A percentile compares a stretch with the other conserved stretches of the same genome.
phyloP scores from a whole-genome alignment of 768 basidiomycete species.

The Boletus barrowsii region DNA sequence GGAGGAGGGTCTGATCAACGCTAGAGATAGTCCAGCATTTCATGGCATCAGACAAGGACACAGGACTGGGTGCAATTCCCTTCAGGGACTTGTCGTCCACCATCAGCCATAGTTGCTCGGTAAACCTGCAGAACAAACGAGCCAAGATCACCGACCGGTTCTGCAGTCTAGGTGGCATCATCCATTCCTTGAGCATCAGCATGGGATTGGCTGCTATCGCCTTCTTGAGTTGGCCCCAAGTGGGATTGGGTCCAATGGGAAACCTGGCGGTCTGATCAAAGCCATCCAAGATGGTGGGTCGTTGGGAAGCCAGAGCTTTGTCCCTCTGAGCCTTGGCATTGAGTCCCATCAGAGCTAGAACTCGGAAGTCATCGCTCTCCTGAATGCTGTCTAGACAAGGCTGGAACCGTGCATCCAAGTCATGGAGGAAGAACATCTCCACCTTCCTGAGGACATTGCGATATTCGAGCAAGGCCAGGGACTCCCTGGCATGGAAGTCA shows the following conservation, averaged over 20 bases:
- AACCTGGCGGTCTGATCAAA: neutral
- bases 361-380: neutral
- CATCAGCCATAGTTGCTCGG: neutral
- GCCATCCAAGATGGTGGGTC: neutral
- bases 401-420: neutral
- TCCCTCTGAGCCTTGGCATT: neutral
- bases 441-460: neutral
- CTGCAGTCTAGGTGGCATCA: neutral
- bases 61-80: neutral
- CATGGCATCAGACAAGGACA: slow-evolving; percentile 5
- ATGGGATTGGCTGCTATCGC: neutral
- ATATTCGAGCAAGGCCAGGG: neutral
- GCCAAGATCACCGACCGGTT: neutral
- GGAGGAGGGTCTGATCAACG: neutral
- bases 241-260: neutral
- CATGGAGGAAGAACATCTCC: neutral
- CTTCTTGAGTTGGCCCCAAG: slow-evolving; percentile 1
- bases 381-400: neutral
- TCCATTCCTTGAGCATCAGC: slow-evolving; percentile 3
- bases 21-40: slow-evolving; percentile 5
- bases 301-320: neutral
- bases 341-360: neutral
- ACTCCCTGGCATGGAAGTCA: slow-evolving; percentile 6
- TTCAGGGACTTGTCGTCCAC: neutral
- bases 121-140: neutral